Evolutionary conservation across 2,329 filamentous ascomycete genomes (phyloP), one percentile per base, ranked within the genome.

Genomic region (Cryphonectria carpinicola): DNA sequence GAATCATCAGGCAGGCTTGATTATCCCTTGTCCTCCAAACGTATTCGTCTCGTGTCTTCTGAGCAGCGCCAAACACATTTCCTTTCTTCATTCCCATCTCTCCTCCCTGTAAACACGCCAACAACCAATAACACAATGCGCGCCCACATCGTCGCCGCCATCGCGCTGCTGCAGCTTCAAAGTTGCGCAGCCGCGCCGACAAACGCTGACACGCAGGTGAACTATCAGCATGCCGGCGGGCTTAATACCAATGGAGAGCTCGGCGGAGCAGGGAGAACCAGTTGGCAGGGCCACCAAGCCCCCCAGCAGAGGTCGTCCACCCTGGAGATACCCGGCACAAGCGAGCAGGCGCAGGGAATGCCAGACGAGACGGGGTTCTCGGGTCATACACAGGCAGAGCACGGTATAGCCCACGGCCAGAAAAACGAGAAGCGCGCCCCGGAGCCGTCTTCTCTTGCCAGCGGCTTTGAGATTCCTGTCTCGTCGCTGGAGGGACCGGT

Each of bases 1-100:
- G 28, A 39, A 41, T 35, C 22, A 37, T 32, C 14, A 65, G 54
- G 43, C 63, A 49, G 63, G 63, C 63, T 65, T 65, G 41, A 65
- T 52, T 28, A 11, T 46, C 11, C 28, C 28, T n/a, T 49, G 7
- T 65, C n/a, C 28, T 4, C 25, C 14, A 58, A 58, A 25, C 25
- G 1, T 32, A 3, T 5, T 17, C 14, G 28, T 17, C 14, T 19
- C 28, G 35, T 14, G 32, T n/a, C 35, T 62, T 35, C 22, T 62
- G 35, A 22, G 25, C 60, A 62, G 14, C 25, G 35, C 10, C 22
- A 35, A 19, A 35, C 13, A n/a, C n/a, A n/a, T 1, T 5, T 6
- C 60, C 17, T 61, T 13, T 41, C 11, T 11, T 13, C 1, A 14
- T 3, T 62, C 17, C 60, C 60, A 39, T 5, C 35, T 37, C 60